These are phyloP conservation scores for Geotrichum siamense DNA, from an alignment of 1,139 yeast species.

Conservation along the genomic window DNA sequence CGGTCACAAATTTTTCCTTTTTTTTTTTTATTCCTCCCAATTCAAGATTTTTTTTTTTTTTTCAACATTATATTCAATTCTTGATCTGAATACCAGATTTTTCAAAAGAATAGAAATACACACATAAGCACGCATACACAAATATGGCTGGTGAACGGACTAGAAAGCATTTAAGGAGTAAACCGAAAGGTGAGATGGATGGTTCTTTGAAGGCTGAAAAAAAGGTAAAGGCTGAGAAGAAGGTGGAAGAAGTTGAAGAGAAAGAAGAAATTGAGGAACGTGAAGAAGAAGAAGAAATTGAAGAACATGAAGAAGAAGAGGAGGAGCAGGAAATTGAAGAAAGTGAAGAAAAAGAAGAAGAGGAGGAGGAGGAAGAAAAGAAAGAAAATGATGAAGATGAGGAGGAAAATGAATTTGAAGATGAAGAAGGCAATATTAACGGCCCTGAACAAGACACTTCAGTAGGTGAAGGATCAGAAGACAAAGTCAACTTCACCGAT, in stretches of 20 bases:
- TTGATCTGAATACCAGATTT: neutral
- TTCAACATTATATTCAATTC: neutral
- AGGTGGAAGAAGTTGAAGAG: constrained; percentile 26
- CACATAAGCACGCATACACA: neutral
- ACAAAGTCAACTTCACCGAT: constrained; percentile 39
- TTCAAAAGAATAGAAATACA: no score
- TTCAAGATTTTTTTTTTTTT: neutral
- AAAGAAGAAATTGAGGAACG: constrained; percentile 26
- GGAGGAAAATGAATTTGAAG: constrained; percentile 22
- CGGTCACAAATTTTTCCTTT: constrained; percentile 7
- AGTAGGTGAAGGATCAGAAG: constrained; percentile 17
- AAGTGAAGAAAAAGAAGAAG: constrained; percentile 22
- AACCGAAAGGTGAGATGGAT: constrained; percentile 14
- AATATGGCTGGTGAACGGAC: neutral
- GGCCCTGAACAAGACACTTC: constrained; percentile 25
- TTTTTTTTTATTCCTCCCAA: no score
- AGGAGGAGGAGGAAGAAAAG: constrained; percentile 23
- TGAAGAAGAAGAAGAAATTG: constrained; percentile 22
- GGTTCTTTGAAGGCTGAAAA: constrained; percentile 17
- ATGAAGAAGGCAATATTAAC: constrained; percentile 23
- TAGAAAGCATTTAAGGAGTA: neutral
- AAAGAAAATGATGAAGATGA: constrained; percentile 22
- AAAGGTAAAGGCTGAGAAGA: constrained; percentile 23
- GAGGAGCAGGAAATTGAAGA: constrained; percentile 24
- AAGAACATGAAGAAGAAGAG: constrained; percentile 20